Conservation (phyloP, 768 basidiomycete species). For the Gymnopilus dilepis region DNA sequence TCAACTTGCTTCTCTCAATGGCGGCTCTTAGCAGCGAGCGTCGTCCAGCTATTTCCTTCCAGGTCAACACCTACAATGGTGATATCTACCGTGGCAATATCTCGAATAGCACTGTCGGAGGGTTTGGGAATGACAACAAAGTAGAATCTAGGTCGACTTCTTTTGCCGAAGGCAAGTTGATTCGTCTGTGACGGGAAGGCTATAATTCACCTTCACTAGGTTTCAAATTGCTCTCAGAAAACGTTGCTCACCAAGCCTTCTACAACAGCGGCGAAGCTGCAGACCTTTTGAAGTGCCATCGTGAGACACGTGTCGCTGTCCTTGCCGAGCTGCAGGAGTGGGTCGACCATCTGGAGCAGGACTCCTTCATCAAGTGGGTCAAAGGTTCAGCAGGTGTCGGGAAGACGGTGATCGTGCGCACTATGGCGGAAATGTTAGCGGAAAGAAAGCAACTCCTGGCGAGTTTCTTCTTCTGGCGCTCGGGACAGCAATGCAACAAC, state of each 20-base stretch:
- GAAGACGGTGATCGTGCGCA: slow-evolving; percentile 6
- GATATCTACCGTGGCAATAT: too few relatives aligned
- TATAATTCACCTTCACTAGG: slow-evolving; percentile 4
- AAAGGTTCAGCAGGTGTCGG: slow-evolving; percentile 7
- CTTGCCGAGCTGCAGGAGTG: not conserved
- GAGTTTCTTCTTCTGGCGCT: not conserved
- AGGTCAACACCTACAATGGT: too few relatives aligned
- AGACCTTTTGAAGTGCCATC: not conserved
- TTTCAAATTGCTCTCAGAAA: not conserved
- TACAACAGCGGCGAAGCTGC: not conserved
- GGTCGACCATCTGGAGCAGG: not conserved
- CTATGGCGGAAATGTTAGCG: not conserved
- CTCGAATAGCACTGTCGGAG: not conserved
- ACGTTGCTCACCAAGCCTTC: not conserved
- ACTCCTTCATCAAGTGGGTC: not conserved
- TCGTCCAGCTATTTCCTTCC: too few relatives aligned
- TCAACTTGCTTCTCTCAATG: too few relatives aligned
- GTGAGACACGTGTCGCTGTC: not conserved
- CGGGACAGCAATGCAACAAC: not conserved
- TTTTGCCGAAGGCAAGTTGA: too few relatives aligned
- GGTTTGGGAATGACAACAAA: too few relatives aligned
- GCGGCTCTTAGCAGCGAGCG: too few relatives aligned
- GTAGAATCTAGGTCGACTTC: too few relatives aligned
- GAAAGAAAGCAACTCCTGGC: not conserved
- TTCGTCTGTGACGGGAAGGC: too few relatives aligned